These are phyloP conservation scores for Phialophora expanda DNA, from an alignment of 2,329 filamentous ascomycete genomes.

Conservation along the genomic window DNA sequence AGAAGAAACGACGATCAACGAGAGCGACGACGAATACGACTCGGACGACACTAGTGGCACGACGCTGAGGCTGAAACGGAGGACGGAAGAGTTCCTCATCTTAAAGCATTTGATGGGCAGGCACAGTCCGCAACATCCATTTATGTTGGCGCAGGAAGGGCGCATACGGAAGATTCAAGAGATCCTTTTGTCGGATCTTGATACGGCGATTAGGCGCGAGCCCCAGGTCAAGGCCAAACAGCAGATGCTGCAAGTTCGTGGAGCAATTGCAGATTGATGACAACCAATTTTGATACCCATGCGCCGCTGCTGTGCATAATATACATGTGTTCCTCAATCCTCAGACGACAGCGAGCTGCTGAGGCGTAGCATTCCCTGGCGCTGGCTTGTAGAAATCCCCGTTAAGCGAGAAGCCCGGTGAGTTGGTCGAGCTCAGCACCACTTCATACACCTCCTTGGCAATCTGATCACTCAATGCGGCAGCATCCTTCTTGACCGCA, in stretches of 20 bases:
- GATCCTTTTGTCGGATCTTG: conserved; percentile 69
- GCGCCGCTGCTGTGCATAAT: conserved; percentile 27
- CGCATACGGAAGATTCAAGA: conserved; percentile 64
- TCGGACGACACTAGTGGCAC: conserved; percentile 43
- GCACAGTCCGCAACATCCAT: conserved; percentile 65
- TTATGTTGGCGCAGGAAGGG: conserved; percentile 62
- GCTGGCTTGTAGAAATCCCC: conserved; percentile 64
- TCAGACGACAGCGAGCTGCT: conserved; percentile 29
- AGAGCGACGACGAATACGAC: conserved; percentile 46
- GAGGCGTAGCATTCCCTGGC: conserved; percentile 25
- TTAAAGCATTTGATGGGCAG: conserved; percentile 58
- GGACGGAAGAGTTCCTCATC: conserved; percentile 64
- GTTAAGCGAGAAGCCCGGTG: conserved; percentile 84
- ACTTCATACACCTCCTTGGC: conserved; percentile 76
- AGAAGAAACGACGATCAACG: conserved; percentile 42
- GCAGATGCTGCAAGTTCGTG: conserved; percentile 31
- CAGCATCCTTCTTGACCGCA: conserved; percentile 78
- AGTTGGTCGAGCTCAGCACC: conserved; percentile 81
- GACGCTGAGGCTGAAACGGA: conserved; percentile 47
- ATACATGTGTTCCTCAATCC: conserved; percentile 43
- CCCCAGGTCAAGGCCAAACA: conserved; percentile 43
- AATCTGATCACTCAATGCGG: conserved; percentile 61
- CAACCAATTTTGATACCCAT: conserved; percentile 8
- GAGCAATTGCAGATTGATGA: conserved; percentile 28
- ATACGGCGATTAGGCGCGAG: conserved; percentile 65